These are phyloP conservation scores for Neofusicoccum parvum DNA, from an alignment of 2,329 filamentous ascomycete genomes.

Conservation along the genomic window DNA sequence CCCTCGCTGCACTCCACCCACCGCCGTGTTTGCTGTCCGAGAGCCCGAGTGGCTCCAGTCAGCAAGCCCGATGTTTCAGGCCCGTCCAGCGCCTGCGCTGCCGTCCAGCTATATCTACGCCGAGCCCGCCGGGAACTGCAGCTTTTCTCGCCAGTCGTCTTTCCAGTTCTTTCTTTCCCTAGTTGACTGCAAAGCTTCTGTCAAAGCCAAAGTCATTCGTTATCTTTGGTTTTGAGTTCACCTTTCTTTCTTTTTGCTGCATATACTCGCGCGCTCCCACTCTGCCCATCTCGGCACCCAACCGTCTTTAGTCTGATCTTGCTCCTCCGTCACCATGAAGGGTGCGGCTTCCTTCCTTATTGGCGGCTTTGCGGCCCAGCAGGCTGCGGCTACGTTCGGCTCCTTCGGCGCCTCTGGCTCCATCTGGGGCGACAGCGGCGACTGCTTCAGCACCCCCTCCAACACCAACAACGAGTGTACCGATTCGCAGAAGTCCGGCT, in stretches of 20 bases:
- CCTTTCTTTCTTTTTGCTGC: conserved; percentile 26
- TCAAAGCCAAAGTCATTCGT: conserved; percentile 40
- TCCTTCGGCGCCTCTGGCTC: not conserved
- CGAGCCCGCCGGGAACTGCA: not conserved
- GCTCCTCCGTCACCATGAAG: conserved; percentile 44
- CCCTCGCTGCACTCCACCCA: not conserved
- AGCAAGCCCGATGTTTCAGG: not conserved
- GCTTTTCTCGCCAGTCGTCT: not conserved
- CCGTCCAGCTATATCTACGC: conserved; percentile 11
- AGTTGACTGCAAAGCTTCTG: conserved; percentile 12
- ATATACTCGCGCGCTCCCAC: conserved; percentile 20
- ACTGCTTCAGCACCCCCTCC: conserved; percentile 65
- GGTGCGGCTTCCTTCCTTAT: conserved; percentile 46
- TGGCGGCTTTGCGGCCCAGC: conserved; percentile 49
- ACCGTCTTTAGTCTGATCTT: conserved; percentile 21
- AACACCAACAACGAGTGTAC: conserved; percentile 80
- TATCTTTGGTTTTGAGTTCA: conserved; percentile 36
- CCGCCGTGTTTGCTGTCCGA: conserved; percentile 10
- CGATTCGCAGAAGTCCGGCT: conserved; percentile 68
- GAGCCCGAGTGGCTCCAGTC: not conserved
- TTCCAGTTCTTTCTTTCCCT: conserved; percentile 11
- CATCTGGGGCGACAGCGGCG: conserved; percentile 53
- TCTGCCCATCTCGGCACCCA: conserved; percentile 28
- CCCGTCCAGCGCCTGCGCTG: not conserved
- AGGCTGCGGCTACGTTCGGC: conserved; percentile 38